Evolutionary conservation across 805 yeast genomes (phyloP).

Genomic region (Spathaspora arborariae): DNA sequence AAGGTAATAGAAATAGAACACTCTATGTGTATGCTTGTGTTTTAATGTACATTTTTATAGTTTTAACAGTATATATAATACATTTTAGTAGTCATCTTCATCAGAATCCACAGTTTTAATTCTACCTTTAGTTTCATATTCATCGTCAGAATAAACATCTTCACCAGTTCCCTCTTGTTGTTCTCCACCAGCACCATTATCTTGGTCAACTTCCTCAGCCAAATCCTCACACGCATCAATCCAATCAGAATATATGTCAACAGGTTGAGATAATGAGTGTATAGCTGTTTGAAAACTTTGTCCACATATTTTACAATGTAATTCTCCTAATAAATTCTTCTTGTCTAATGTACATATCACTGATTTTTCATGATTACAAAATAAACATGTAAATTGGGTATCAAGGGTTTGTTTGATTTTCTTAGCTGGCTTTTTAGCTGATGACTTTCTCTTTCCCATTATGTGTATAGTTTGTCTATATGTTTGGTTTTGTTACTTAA

Average conservation of each 20-base stretch:
- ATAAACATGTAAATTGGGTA: constrained; percentile 81
- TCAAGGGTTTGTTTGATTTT: constrained; percentile 75
- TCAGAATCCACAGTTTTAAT: constrained; percentile 7
- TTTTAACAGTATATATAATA: background rate
- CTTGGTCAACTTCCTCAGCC: constrained; percentile 49
- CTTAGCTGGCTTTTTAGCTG: constrained; percentile 71
- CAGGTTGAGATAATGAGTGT: constrained; percentile 81
- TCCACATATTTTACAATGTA: constrained; percentile 91
- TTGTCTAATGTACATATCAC: constrained; percentile 87
- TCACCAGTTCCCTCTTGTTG: constrained; percentile 18
- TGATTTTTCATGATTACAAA: constrained; percentile 93
- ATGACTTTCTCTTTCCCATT: constrained; percentile 79
- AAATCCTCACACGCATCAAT: constrained; percentile 92
- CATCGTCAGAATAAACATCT: constrained; percentile 33
- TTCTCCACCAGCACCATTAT: constrained; percentile 9
- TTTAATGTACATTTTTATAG: background rate
- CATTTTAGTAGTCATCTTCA: constrained; percentile 13
- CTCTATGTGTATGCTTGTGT: background rate
- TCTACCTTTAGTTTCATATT: constrained; percentile 2
- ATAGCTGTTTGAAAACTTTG: constrained; percentile 88
- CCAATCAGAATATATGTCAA: constrained; percentile 96
- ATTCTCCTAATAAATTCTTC: constrained; percentile 75
- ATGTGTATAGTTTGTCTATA: background rate
- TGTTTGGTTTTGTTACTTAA: background rate
- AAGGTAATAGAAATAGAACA: constrained; percentile 3